These are phyloP conservation scores for Martiniozyma asiatica DNA, from an alignment of 1,139 yeast genomes.

Conservation along the genomic window DNA sequence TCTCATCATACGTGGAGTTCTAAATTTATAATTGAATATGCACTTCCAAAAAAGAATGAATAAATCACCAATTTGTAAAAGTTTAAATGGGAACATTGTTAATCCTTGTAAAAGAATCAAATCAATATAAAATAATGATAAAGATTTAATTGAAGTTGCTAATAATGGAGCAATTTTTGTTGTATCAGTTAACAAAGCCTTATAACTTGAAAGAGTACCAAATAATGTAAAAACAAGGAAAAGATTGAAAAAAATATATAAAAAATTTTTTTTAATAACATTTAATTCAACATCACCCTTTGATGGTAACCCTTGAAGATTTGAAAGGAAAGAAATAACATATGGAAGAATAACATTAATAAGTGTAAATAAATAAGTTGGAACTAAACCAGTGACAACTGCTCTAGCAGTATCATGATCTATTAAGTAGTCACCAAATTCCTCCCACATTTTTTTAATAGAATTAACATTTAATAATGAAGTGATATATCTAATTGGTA, in stretches of 20 bases:
- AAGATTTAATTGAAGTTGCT: constrained; percentile 57
- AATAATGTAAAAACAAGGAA: constrained; percentile 75
- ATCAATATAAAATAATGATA: constrained; percentile 73
- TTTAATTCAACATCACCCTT: constrained; percentile 75
- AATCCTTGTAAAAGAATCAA: constrained; percentile 72
- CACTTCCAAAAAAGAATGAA: constrained; percentile 32
- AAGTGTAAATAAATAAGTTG: constrained; percentile 64
- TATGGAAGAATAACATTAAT: constrained; percentile 67
- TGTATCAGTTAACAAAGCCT: constrained; percentile 62
- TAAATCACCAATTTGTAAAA: constrained; percentile 43
- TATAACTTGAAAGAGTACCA: constrained; percentile 56
- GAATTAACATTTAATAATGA: constrained; percentile 58
- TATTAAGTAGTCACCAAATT: constrained; percentile 50
- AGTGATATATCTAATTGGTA: constrained; percentile 66
- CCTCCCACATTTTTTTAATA: constrained; percentile 62
- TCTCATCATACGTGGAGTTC: constrained; percentile 48
- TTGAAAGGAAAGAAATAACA: constrained; percentile 58
- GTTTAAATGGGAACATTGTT: constrained; percentile 72
- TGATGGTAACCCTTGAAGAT: constrained; percentile 64
- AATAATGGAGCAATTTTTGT: constrained; percentile 68
- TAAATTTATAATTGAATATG: constrained; percentile 27
- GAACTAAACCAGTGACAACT: constrained; percentile 65
- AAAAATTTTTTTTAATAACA: constrained; percentile 68
- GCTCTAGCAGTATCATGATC: constrained; percentile 47
- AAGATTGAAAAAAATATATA: constrained; percentile 74